Evolutionary conservation across 192 early-diverging fungal species (phyloP), one percentile per base, ranked within the genome.

Genomic region (Backusella tarrabulga): DNA sequence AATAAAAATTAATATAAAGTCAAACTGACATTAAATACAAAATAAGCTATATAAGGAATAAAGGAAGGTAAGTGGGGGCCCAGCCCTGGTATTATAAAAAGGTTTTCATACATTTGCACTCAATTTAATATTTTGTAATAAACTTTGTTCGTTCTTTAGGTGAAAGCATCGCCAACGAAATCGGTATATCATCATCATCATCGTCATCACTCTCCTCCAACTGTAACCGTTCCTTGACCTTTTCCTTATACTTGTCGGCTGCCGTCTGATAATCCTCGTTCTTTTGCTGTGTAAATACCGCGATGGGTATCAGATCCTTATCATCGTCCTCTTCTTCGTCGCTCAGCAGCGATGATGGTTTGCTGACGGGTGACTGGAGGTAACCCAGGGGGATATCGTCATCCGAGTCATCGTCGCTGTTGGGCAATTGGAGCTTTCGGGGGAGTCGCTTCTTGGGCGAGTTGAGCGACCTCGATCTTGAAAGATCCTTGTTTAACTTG

Each of bases 271-370:
- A 70, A 2, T 71, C 40, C 23, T 54, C 66, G 1, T 38, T 41
- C 63, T 60, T 34, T 36, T 29, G 7, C 9, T 41, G 17, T 50
- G 14, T 54, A 5, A 76, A 35, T 5, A 17, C 34, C 0, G 79
- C 79, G 42, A 80, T 80, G 3, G 79, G 79, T 3, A 80, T 36
- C 29, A 73, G 36, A 73, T 80, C 79, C n/a, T 80, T 63, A 68
- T 80, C 79, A 60, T 80, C 79, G 14, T 80, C 79, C 34, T 80
- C 79, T 42, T 80, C 68, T 5, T 76, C 63, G 14, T 80, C 79
- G 46, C 67, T 76, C 36, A 80, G 41, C 12, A 80, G 29, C 4
- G 79, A 80, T 21, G 66, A 68, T 1, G 72, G 66, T 19, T 23
- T 72, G 34, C 67, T 29, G 21, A 34, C 29, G 26, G 67, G 52